Percentiles rank a stretch among this genome's conserved stretches.
Evolutionary conservation across 352 stramenopile genomes (phyloP).

Genomic region (Pythium aphanidermatum): DNA sequence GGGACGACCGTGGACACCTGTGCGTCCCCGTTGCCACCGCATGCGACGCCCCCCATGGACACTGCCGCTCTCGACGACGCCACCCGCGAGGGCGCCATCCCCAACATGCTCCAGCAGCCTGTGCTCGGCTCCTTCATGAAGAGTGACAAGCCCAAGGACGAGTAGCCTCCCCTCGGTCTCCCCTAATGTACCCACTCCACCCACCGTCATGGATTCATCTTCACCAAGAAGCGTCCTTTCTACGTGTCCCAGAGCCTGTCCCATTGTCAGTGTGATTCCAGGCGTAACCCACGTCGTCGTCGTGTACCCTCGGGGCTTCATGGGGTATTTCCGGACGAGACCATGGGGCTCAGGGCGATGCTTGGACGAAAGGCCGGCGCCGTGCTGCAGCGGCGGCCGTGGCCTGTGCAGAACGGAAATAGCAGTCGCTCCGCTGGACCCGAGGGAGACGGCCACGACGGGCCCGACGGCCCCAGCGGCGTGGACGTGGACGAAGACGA

Average conservation of each 20-base stretch:
- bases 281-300: background rate
- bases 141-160: conserved; percentile 12
- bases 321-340: background rate
- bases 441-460: conserved; percentile 4
- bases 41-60: conserved; percentile 11
- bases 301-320: too few species aligned
- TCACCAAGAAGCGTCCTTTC: too few species aligned
- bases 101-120: conserved; percentile 62
- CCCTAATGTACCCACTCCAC: too few species aligned
- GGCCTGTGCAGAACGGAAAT: background rate
- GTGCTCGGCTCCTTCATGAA: conserved; percentile 31
- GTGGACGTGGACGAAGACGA: background rate
- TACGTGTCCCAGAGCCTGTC: too few species aligned
- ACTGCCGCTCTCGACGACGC: background rate
- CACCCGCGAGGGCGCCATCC: conserved; percentile 52
- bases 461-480: background rate
- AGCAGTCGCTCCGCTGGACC: too few species aligned
- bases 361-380: conserved; percentile 13
- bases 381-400: background rate
- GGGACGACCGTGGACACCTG: conserved; percentile 10
- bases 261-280: too few species aligned
- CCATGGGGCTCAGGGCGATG: conserved; percentile 18
- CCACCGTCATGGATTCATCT: background rate
- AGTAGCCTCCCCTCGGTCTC: background rate
- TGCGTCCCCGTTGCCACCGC: too few species aligned